Base-by-base conservation (phyloP, 2,329 filamentous ascomycete genomes). In the Lasiodiplodia sp. region DNA sequence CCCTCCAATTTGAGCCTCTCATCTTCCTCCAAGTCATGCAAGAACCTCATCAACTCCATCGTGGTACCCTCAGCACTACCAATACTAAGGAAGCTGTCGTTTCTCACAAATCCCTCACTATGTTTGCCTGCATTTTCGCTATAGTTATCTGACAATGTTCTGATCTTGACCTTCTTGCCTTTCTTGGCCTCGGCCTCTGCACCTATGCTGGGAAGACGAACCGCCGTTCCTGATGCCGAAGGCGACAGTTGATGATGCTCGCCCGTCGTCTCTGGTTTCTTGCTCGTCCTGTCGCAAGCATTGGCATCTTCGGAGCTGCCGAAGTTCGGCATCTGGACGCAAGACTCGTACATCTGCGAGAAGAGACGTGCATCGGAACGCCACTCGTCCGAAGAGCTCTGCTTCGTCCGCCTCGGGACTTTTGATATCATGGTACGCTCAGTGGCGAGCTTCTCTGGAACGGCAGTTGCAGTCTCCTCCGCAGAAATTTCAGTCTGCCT, bases 41-140 rank as follows among this genome's bases (percentile, higher is more conserved):
- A 78, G 60, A 76, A 72, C n/a, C 74, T 73, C 11, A 81, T 71
- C 70, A 82, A 70, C 70, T 82, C 80, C 73, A 80, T 77, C 8
- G 79, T 21, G 28, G 60, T 52, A 28, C 38, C 31, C 31, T 38
- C 40, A 11, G 37, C 28, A n/a, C 47, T 81, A 70, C 80, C 82
- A n/a, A 73, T 75, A 52, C 80, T 72, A 25, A 80, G 74, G 68
- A 76, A 78, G n/a, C 74, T 73, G 7, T 77, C 71, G 56, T 78
- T 79, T 40, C 68, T 73, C 40, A 71, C 72, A 34, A 76, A 73
- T 1, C 62, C 60, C 18, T 65, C 65, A 25, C 69, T 71, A 3
- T 47, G 68, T 28, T 73, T 71, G 31, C 73, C 71, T 6, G 71
- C 11, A 31, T 28, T 52, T 5, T 12, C 25, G 11, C 18, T 31